Base-by-base conservation (phyloP, 257 asterid genomes). In the Solanum tarijense region DNA sequence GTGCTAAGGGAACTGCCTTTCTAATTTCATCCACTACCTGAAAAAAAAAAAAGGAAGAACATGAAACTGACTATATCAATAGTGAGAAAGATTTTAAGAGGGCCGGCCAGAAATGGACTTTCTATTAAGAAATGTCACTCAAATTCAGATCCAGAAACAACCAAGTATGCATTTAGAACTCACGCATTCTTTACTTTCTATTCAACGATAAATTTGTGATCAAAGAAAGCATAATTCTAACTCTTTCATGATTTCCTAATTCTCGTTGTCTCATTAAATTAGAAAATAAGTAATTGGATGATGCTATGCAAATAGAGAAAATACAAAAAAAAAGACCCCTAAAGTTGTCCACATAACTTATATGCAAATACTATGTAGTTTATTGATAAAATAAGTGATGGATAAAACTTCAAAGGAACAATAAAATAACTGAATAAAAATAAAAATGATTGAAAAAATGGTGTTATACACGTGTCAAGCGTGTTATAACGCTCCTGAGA, bases 1-100 rank as follows among this genome's bases (percentile, higher is more conserved):
- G 98, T 10, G 94, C 89, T 9, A 95, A 90, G 1, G 99, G 99
- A 20, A 95, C 95, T 13, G 98, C 99, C 88, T 88, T 94, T 83
- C 98, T 92, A 31, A 96, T 98, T 92, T 93, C 86, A 85, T 96
- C 98, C 52, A 95, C 98, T 86, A 96, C 98, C 99, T 95, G 92
- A 84, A 91, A 79, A 14, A 41, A 12, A 12, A 12, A 55, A 1
- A 5, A 25, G 13, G 65, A 79, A 79, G 65, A 79, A 41, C 52
- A 79, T 79, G 66, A 79, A 79, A 79, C 62, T 79, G 38, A 46
- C 1, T 9, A 79, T 43, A 2, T 79, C 66, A 29, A 27, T 16
- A 16, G 85, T 43, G 85, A 79, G 35, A 79, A 27, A 79, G 29
- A 2, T 41, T 78, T 78, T 41, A 78, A 78, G 23, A 10, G 14